Evolutionary conservation across 176 grass and related monocot genomes (phyloP).

Genomic region (Eremochloa ophiuroides): DNA sequence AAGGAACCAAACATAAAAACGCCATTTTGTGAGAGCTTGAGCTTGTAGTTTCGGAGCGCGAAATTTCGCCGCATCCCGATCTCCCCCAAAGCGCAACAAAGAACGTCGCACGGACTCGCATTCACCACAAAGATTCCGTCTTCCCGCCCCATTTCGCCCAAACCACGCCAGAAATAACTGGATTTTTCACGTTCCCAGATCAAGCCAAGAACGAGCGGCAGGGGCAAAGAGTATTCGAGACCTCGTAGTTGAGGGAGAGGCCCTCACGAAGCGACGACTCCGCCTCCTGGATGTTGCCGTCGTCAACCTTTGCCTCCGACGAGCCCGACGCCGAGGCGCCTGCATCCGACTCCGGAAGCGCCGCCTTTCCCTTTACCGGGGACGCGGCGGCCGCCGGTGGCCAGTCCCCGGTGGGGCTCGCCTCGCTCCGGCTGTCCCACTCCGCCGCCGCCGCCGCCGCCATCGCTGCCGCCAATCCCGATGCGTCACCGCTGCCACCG

Average conservation of each 20-base stretch:
- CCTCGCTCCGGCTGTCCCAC: conserved; percentile 37
- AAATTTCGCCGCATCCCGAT: background rate
- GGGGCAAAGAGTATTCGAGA: background rate
- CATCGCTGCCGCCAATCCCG: background rate
- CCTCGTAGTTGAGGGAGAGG: conserved; percentile 99
- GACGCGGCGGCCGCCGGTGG: conserved; percentile 35
- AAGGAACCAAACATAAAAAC: background rate
- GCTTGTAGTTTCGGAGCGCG: background rate
- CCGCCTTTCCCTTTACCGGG: conserved; percentile 50
- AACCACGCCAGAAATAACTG: background rate
- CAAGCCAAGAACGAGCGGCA: background rate
- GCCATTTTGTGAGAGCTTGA: background rate
- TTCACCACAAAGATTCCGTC: background rate
- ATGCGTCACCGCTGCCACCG: conserved; percentile 7
- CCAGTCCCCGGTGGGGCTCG: conserved; percentile 14
- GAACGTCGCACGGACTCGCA: background rate
- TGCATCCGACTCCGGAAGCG: conserved; percentile 33
- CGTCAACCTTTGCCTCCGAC: conserved; percentile 68
- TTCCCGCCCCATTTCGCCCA: background rate
- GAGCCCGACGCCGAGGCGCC: conserved; percentile 43
- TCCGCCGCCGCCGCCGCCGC: conserved; percentile 31
- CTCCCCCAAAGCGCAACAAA: background rate
- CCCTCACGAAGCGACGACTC: conserved; percentile 97
- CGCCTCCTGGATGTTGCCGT: conserved; percentile 95
- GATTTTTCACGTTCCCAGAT: background rate